Percentiles rank a stretch among this genome's conserved stretches.
Conservation (phyloP, 805 yeast genomes). For the Hyphopichia homilentoma region DNA sequence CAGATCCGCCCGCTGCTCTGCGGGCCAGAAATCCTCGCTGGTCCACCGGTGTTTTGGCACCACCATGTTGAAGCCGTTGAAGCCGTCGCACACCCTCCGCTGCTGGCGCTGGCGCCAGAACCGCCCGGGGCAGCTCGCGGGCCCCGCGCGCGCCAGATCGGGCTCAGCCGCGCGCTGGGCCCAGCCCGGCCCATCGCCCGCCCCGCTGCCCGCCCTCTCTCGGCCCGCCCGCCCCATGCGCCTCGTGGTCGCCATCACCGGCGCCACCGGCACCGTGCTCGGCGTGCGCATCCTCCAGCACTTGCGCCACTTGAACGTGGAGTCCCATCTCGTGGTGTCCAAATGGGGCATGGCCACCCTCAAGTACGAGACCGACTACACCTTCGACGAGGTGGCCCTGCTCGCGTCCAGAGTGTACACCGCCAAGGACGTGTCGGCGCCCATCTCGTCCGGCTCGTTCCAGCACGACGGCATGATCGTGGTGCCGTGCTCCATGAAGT, state of each 20-base stretch:
- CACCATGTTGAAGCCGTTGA: too few species aligned
- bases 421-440: slow-evolving; percentile 20
- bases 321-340: slow-evolving; percentile 21
- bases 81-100: too few species aligned
- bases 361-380: slow-evolving; percentile 22
- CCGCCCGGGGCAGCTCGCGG: too few species aligned
- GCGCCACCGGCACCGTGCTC: slow-evolving; percentile 21
- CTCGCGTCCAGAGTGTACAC: slow-evolving; percentile 15
- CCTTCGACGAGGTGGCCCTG: slow-evolving; percentile 10
- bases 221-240: slow-evolving; percentile 11
- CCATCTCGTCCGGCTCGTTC: slow-evolving; percentile 23
- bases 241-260: slow-evolving; percentile 23
- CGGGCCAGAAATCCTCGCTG: too few species aligned
- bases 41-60: too few species aligned
- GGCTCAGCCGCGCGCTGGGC: too few species aligned
- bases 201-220: too few species aligned
- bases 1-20: too few species aligned
- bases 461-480: slow-evolving; percentile 27
- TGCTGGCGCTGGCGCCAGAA: too few species aligned
- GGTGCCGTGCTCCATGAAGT: slow-evolving; percentile 25
- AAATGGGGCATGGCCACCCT: slow-evolving; percentile 25
- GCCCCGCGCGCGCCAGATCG: too few species aligned
- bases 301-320: slow-evolving; percentile 11
- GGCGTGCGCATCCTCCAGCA: slow-evolving; percentile 18
- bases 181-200: too few species aligned